Conservation (phyloP, 352 stramenopile genomes). For the Pilasporangium apinafurcum region DNA sequence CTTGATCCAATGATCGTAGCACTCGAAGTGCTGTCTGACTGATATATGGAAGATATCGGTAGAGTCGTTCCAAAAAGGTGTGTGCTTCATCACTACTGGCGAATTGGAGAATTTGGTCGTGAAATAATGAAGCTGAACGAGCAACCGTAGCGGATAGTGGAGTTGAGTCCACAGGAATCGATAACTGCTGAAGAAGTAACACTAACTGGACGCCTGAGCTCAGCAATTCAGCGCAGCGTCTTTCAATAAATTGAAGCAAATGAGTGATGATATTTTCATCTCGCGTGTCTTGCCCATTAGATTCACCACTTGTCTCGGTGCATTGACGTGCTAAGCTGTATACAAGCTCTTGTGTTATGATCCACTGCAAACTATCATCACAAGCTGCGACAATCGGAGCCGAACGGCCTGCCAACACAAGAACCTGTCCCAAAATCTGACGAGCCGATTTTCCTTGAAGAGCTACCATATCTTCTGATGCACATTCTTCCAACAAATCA, state of each 20-base stretch:
- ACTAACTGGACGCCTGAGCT: constrained; percentile 40
- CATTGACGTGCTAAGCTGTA: constrained; percentile 15
- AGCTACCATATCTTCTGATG: neutral
- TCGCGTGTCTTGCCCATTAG: neutral
- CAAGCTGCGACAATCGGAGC: constrained; percentile 24
- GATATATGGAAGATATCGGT: constrained; percentile 55
- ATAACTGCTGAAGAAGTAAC: constrained; percentile 32
- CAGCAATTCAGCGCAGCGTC: constrained; percentile 27
- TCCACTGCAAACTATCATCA: constrained; percentile 59
- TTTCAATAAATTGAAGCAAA: constrained; percentile 21
- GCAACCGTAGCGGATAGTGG: constrained; percentile 1
- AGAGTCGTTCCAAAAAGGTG: constrained; percentile 27
- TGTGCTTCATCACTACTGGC: constrained; percentile 15
- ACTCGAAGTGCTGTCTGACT: constrained; percentile 36
- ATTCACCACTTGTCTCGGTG: constrained; percentile 1
- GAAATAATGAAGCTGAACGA: constrained; percentile 24
- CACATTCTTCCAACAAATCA: constrained; percentile 25
- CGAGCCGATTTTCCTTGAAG: neutral
- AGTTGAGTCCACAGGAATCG: neutral
- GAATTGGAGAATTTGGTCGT: constrained; percentile 28
- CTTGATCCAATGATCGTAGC: constrained; percentile 9
- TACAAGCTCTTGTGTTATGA: constrained; percentile 49
- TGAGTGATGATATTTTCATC: constrained; percentile 4
- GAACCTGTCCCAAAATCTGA: constrained; percentile 15
- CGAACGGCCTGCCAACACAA: constrained; percentile 27